Base-by-base conservation (phyloP, 2,329 filamentous ascomycete genomes). In the Beauveria sp. region DNA sequence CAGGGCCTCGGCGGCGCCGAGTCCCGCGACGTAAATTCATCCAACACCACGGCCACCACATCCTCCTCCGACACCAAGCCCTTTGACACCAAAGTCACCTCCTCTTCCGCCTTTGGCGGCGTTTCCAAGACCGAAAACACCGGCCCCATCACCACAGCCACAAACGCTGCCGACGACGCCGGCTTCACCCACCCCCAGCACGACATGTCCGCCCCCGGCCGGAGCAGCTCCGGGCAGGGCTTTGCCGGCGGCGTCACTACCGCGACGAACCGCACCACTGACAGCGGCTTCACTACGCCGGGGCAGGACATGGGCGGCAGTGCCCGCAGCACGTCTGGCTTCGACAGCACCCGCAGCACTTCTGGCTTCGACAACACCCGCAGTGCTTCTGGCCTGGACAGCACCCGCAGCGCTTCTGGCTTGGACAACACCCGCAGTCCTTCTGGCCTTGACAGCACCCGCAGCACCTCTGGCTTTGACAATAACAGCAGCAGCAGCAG, bases 1-100 rank as follows among this genome's bases (percentile, higher is more conserved):
- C 66, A 77, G 55, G 70, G 72, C 22, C 67, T 68, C 30, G 72
- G 30, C 59, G 34, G 12, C 50, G 6, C 16, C 22, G 55, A 59
- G 12, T 18, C 14, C n/a, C n/a, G 46, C 30, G 44, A 41, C 20
- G 7, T 26, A 9, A 34, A 26, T 20, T 41, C 55, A 2, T 37
- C 54, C 4, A 34, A 50, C 20, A 28, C 24, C 20, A 30, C 28
- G 16, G 44, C 44, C 53, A 46, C 53, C 41, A 55, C 50, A 24
- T 52, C 26, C 22, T 34, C 50, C n/a, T 34, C 26, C 26, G 6
- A 30, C 30, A 30, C 2, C 51, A 24, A 54, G 43, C 7, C 40
- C n/a, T 5, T 12, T 20, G 5, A 55, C 14, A 20, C n/a, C 16
- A 30, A 37, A 26, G 37, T 10, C 20, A 40, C 12, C 28, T 20